A percentile compares a stretch with the other conserved stretches of the same genome.
Conservation (phyloP, 805 yeast species). For the Debaryomyces prosopidis region DNA sequence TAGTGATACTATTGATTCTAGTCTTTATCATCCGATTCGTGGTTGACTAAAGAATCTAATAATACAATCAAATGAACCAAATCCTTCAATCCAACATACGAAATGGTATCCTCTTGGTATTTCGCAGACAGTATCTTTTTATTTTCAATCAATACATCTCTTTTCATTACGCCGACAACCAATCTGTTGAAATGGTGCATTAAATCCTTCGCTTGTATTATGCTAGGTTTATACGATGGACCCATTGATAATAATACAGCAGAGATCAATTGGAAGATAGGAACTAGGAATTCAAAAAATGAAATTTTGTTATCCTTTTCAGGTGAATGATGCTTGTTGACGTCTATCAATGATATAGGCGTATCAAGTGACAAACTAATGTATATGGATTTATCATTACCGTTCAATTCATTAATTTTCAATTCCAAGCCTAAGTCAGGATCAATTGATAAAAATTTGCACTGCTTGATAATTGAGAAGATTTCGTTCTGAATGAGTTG, state of each 20-base stretch:
- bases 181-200: constrained; percentile 54
- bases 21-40: constrained; percentile 2
- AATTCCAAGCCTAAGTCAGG: constrained; percentile 76
- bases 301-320: constrained; percentile 38
- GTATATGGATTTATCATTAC: constrained; percentile 28
- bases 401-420: constrained; percentile 19
- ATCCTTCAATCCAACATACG: constrained; percentile 44
- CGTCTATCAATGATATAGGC: constrained; percentile 37
- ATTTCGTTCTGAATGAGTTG: constrained; percentile 73
- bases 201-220: constrained; percentile 52
- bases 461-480: constrained; percentile 58
- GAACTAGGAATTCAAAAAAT: constrained; percentile 66
- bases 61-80: constrained; percentile 57
- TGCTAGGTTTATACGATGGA: constrained; percentile 63
- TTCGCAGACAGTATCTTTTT: constrained; percentile 11
- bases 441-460: constrained; percentile 62
- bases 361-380: constrained; percentile 54
- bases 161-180: constrained; percentile 61
- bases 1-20: neutral
- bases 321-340: constrained; percentile 7
- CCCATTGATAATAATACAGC: constrained; percentile 76
- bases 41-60: constrained; percentile 44
- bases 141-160: constrained; percentile 45
- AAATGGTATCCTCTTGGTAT: constrained; percentile 25
- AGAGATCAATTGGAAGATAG: constrained; percentile 69